A percentile compares a stretch with the other conserved stretches of the same genome.
phyloP scores from a whole-genome alignment of 208 protist genomes.

The Tetramitus jugosus region DNA sequence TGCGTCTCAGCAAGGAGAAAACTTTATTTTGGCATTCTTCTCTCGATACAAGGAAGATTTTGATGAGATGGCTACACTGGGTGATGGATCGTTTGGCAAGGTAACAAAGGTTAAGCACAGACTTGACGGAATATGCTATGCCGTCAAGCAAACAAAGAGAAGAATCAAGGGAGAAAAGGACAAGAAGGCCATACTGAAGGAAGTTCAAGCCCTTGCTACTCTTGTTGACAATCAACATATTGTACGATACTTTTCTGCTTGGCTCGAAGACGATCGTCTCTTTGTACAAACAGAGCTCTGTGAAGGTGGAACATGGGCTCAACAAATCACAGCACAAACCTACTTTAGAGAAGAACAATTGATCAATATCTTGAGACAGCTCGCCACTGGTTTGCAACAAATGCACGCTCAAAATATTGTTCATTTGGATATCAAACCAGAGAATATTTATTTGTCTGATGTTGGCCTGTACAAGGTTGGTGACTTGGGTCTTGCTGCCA shows the following conservation, averaged over 20 bases:
- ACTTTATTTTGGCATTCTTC: background rate
- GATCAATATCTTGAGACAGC: conserved; percentile 53
- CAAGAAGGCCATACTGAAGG: background rate
- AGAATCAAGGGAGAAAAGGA: background rate
- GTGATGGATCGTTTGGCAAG: conserved; percentile 3
- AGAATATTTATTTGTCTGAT: conserved; percentile 53
- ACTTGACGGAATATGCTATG: conserved; percentile 16
- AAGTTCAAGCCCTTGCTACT: conserved; percentile 18
- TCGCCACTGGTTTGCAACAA: conserved; percentile 55
- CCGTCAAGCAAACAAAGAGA: background rate
- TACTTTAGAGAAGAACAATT: conserved; percentile 49
- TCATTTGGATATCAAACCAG: conserved; percentile 72
- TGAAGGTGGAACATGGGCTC: conserved; percentile 42
- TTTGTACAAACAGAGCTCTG: conserved; percentile 64
- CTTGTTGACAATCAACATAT: conserved; percentile 43
- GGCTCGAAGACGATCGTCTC: conserved; percentile 65
- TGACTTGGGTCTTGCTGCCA: conserved; percentile 65
- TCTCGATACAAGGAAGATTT: conserved; percentile 5
- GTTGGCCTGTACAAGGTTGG: conserved; percentile 60
- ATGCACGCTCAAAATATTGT: conserved; percentile 59
- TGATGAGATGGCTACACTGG: background rate
- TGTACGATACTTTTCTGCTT: conserved; percentile 66
- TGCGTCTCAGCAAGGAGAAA: background rate
- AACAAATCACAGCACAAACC: conserved; percentile 24
- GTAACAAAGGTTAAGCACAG: background rate